Base-by-base conservation (phyloP, 176 grass and related monocot species). In the Otatea glauca region DNA sequence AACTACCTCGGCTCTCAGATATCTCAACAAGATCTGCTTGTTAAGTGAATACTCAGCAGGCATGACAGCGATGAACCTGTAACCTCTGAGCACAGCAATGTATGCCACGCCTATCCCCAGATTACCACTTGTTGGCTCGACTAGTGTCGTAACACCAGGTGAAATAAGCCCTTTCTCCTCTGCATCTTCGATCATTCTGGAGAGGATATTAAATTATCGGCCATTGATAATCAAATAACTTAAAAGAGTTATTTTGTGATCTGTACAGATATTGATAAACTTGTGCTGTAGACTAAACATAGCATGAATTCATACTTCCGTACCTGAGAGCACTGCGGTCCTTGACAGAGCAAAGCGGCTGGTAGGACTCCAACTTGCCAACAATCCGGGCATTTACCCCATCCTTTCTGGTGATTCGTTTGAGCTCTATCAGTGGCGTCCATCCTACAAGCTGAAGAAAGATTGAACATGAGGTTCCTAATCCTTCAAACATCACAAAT, bases 271-370 rank as follows among this genome's bases (percentile, higher is more conserved):
- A 71, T 47, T 24, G n/a, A 48, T 7, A 3, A 20, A 72, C 7
- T 24, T 9, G 9, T 61, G n/a, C 58, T 2, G n/a, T 61, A n/a
- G 67, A 43, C 21, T n/a, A 42, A n/a, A 23, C 2, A 24, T 45
- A 70, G 6, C 39, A 24, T 24, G 42, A 42, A 4, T 47, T 16
- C 21, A 71, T 47, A 24, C 4, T 47, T 70, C 39, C 1, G 69
- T 61, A 92, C 91, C 91, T 89, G 24, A 97, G 66, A 82, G 94
- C 92, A 23, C 88, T 87, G 6, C 92, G 75, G 29, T 97, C 94
- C 77, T 97, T 97, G 44, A 97, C 94, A 3, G 92, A 97, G 75
- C 85, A 92, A 9, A 97, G 90, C 0, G 94, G 94, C 38, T 97
- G 92, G 62, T 94, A 97, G 4, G 35, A 48, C 83, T 97, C 94